Conservation (phyloP, 257 asterid species). For the Fraxinus pennsylvanica region DNA sequence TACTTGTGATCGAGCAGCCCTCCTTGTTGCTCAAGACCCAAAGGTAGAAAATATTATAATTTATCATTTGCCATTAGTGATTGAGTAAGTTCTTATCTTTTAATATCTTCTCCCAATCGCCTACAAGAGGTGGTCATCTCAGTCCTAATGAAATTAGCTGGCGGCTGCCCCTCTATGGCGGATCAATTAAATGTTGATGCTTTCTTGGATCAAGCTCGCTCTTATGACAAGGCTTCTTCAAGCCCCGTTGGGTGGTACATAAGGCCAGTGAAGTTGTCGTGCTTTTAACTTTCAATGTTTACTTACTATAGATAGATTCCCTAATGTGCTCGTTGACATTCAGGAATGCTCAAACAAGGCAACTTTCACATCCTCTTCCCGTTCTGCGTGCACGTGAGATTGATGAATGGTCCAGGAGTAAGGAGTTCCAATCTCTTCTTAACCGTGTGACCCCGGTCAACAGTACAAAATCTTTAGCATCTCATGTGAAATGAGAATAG, state of each 20-base stretch:
- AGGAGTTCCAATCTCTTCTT: constrained; percentile 67
- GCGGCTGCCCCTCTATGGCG: constrained; percentile 95
- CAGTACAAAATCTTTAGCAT: constrained; percentile 38
- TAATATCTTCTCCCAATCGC: constrained; percentile 37
- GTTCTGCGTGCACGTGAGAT: constrained; percentile 93
- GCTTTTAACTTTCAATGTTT: constrained; percentile 14
- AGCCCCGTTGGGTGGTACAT: constrained; percentile 95
- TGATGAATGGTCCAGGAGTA: constrained; percentile 94
- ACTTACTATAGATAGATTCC: constrained; percentile 1
- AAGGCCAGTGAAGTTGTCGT: constrained; percentile 45
- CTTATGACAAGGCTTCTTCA: constrained; percentile 90
- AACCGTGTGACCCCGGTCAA: constrained; percentile 48
- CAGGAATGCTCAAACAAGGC: constrained; percentile 95
- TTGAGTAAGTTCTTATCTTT: constrained; percentile 13
- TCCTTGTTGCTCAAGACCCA: constrained; percentile 88
- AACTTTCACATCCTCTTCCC: constrained; percentile 95
- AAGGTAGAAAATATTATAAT: constrained; percentile 54
- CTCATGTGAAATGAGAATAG: background rate
- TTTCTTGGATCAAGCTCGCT: constrained; percentile 96
- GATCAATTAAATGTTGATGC: constrained; percentile 92
- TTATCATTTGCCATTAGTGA: constrained; percentile 1
- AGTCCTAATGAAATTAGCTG: constrained; percentile 95
- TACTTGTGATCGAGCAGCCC: constrained; percentile 96
- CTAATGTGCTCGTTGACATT: constrained; percentile 14
- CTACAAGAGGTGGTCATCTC: constrained; percentile 99